These are phyloP conservation scores for Conringia planisiliqua DNA, from an alignment of 345 rosid genomes.

Conservation along the genomic window DNA sequence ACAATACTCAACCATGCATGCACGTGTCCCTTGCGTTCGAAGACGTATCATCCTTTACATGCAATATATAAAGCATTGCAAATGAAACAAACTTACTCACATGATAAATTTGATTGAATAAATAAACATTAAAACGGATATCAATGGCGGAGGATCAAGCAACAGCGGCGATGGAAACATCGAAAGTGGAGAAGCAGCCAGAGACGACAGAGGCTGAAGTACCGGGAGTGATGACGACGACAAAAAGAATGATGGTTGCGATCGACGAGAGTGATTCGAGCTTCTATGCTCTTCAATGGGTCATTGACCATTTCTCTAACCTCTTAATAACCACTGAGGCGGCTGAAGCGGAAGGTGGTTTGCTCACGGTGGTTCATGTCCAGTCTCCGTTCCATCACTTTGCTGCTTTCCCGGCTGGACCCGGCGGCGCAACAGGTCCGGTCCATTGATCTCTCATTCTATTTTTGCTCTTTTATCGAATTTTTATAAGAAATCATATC, in stretches of 20 bases:
- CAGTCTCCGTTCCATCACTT: slow-evolving; percentile 37
- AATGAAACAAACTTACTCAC: neutral
- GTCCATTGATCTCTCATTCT: neutral
- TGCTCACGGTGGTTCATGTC: slow-evolving; percentile 45
- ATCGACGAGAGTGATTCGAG: slow-evolving; percentile 50
- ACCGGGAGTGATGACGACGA: slow-evolving; percentile 1
- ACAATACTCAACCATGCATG: slow-evolving; percentile 6
- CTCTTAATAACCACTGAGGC: slow-evolving; percentile 19
- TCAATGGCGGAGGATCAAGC: slow-evolving; percentile 26
- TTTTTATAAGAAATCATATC: neutral
- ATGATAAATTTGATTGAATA: neutral
- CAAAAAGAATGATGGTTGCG: slow-evolving; percentile 43
- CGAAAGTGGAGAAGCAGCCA: slow-evolving; percentile 26
- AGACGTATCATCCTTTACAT: slow-evolving; percentile 16
- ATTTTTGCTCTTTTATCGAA: no score
- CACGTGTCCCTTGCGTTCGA: neutral
- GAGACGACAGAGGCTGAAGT: slow-evolving; percentile 5
- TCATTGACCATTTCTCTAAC: slow-evolving; percentile 31
- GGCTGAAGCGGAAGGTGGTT: slow-evolving; percentile 18
- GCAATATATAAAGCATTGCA: slow-evolving; percentile 18
- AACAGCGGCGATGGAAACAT: neutral
- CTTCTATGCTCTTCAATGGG: slow-evolving; percentile 39
- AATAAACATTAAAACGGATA: neutral
- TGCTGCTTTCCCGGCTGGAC: slow-evolving; percentile 38
- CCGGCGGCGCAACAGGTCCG: slow-evolving; percentile 42